phyloP scores from a whole-genome alignment of 208 protist species.

The Acanthamoeba triangularis region DNA sequence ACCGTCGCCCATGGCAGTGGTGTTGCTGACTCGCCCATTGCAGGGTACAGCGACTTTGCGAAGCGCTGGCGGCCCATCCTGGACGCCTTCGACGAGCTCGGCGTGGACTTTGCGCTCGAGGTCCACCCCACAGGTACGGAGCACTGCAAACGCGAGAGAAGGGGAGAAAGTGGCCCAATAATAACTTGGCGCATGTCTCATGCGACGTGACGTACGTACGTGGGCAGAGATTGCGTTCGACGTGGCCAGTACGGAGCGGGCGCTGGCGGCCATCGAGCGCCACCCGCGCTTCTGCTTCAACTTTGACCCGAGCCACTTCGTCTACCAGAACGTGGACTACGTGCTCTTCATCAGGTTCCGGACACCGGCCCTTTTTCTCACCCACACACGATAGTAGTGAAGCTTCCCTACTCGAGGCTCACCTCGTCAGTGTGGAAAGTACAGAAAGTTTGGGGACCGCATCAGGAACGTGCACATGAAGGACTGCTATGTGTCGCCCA shows the following conservation, averaged over 20 bases:
- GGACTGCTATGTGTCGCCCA: slow-evolving; percentile 31
- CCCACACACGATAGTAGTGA: background rate
- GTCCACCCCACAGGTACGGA: background rate
- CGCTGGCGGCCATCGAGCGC: background rate
- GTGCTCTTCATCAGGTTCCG: background rate
- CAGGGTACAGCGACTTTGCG: background rate
- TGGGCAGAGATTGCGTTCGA: background rate
- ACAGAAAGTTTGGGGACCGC: background rate
- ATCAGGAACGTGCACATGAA: background rate
- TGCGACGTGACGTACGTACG: too few relatives aligned
- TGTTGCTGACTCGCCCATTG: background rate
- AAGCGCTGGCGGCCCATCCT: background rate
- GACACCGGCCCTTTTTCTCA: background rate
- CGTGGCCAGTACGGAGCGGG: background rate
- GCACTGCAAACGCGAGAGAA: too few relatives aligned
- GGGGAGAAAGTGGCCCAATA: too few relatives aligned
- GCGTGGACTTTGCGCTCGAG: background rate
- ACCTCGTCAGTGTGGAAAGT: background rate
- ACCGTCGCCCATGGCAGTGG: too few relatives aligned
- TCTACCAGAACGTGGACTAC: slow-evolving; percentile 45
- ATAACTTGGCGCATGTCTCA: too few relatives aligned
- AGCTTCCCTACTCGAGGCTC: background rate
- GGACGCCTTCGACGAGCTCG: background rate
- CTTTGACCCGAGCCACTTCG: slow-evolving; percentile 19
- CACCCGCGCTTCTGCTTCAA: slow-evolving; percentile 7